Evolutionary conservation across 768 basidiomycete genomes (phyloP), one percentile per base, ranked within the genome.

Genomic region (Agaricus blazei): DNA sequence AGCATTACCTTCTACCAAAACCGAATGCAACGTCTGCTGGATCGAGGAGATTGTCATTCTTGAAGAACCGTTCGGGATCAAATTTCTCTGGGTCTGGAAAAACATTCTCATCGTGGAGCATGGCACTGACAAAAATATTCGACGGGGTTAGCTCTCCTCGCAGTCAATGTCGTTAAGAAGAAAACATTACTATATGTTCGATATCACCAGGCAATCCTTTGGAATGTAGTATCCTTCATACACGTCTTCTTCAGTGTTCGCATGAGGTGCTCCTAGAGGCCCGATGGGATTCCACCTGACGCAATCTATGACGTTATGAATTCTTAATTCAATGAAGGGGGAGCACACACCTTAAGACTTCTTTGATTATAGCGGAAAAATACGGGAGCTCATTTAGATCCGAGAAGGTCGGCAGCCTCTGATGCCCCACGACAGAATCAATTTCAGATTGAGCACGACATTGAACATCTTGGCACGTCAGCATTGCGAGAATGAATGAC

Each of bases 81-180:
- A 83, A 82, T 2, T 42, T 58, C 37, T 74, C 69, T 1, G 82
- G 80, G 34, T 77, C 70, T 0, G 80, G 77, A 58, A 79, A 83
- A 2, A 64, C 65, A 7, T 71, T 63, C 1, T 73, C 72, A 62
- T 85, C 76, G 43, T 78, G 77, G 0, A 80, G 67, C 65, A 84
- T 76, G 15, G 64, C 68, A 81, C 83, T 82, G 53, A 45, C 19
- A 3, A 2, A 44, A 34, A 3, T 34, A 27, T 23, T 12, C 44
- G 3, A 26, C 9, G 14, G 7, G 11, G 5, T 24, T 8, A 24
- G 44, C 9, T 24, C 11, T 9, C 34, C 34, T 34, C 11, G 11
- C 40, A 8, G 19, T 15, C n/a, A 15, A 15, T 4, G 6, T 19
- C 14, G 12, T 3, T 5, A 41, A 1, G 7, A 34, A 11, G 11